Evolutionary conservation across 2,329 filamentous ascomycete species (phyloP), one percentile per base, ranked within the genome.

Genomic region (Canariomyces notabilis): DNA sequence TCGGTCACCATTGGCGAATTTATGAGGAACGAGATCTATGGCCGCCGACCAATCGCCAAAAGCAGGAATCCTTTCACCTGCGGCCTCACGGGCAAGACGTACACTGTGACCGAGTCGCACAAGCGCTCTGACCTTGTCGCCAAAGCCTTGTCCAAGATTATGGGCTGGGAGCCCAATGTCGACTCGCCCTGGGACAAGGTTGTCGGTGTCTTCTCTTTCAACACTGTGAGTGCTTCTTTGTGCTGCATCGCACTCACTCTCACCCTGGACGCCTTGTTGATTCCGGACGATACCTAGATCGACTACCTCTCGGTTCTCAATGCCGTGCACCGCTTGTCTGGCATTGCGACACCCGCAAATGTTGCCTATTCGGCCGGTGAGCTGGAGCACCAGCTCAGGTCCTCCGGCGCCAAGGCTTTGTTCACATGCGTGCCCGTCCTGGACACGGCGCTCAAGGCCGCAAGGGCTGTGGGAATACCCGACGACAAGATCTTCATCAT

Each of bases 161-260:
- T 93, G 49, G 82, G 79, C 35, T 89, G 87, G 75, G 64, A 75
- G 37, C 80, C 84, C 6, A 83, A 87, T 55, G 64, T 80, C 46
- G 87, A 84, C 11, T 79, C 79, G 0, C 85, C 90, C 62, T 93
- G 84, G 83, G 87, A 93, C 59, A 89, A 89, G 64, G 85, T 90
- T 19, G 71, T 88, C 38, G 83, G 74, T 4, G 70, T 90, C 21
- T 94, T 87, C 67, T 83, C 83, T n/a, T 66, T 89, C 49, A 94
- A 94, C 62, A 88, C 87, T 22, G 85, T 88, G 66, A 49, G 76
- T 50, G 16, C 18, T 19, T 20, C 21, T 26, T 7, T 15, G 9
- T 19, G 14, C 8, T 31, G 7, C 5, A 14, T 1, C 8, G 8
- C 8, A 14, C 23, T 7, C 18, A 31, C 23, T 19, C 44, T 43